Evolutionary conservation across 352 stramenopile genomes (phyloP), one percentile per base, ranked within the genome.

Genomic region (Pythium sukuiense): DNA sequence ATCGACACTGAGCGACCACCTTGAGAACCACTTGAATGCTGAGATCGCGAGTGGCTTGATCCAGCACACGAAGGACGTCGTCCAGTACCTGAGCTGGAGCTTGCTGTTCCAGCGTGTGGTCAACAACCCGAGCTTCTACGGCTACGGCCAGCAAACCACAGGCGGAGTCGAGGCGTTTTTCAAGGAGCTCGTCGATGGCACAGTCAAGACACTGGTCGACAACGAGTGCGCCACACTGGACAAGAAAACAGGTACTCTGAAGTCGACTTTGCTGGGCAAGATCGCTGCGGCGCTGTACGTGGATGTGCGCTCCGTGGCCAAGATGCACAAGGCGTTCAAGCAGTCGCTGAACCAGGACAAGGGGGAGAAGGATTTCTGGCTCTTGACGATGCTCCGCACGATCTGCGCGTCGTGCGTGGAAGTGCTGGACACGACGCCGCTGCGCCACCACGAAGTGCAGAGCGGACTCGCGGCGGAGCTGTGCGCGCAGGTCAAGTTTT

Each of bases 371-470:
- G 67, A 66, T 27, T 55, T 68, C 48, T 70, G 62, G 62, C 64
- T 69, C 16, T 53, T 71, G 26, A 56, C 33, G 9, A 41, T 75
- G 53, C 60, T 92, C 18, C 76, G 78, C 29, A 73, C 87, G 11
- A 73, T 92, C 30, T 91, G 86, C 37, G 74, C 85, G 55, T 83
- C 80, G 6, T 85, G 90, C 57, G 59, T 83, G 58, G 98, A 99
- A 79, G 98, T 99, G 63, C 85, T 91, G 67, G 95, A 99, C 55
- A 79, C 98, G 9, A 81, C 88, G 48, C 97, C 98, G 27, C 84
- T 99, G 41, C 91, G 98, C 5, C 98, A 99, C 75, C 99, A 99
- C 69, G 98, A 99, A 78, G 90, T 99, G 66, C 79, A 96, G 69
- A 91, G 80, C 55, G 74, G 83, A 18, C 59, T 93, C 1, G 72